phyloP scores from a whole-genome alignment of 306 rosid species.

The Glycine soja region DNA sequence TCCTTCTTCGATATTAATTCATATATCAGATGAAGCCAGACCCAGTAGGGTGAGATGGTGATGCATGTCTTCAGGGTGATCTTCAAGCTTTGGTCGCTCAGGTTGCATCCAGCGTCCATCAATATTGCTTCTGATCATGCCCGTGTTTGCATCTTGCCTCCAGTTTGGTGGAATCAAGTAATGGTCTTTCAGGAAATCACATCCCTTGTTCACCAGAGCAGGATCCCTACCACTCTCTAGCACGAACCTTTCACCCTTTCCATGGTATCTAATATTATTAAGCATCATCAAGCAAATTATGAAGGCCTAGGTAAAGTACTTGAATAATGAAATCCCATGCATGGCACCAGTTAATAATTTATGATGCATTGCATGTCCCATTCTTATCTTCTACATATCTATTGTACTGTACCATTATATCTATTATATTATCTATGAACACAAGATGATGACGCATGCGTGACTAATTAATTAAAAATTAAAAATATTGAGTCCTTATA shows the following conservation, averaged over 20 bases:
- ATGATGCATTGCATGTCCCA: not conserved
- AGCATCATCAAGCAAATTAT: too few relatives aligned
- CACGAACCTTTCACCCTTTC: slow-evolving; percentile 73
- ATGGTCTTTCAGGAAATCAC: slow-evolving; percentile 82
- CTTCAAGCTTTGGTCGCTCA: slow-evolving; percentile 69
- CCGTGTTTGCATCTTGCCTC: slow-evolving; percentile 88
- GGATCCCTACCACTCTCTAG: slow-evolving; percentile 85
- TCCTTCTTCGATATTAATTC: not conserved
- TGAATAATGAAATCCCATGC: not conserved
- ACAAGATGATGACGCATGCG: not conserved
- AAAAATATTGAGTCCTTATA: not conserved
- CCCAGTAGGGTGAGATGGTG: slow-evolving; percentile 62
- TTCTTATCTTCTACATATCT: too few relatives aligned
- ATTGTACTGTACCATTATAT: too few relatives aligned
- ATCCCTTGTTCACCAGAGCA: slow-evolving; percentile 79
- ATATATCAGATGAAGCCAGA: slow-evolving; percentile 43
- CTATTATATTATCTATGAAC: too few relatives aligned
- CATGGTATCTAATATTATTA: slow-evolving; percentile 63
- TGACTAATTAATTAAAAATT: not conserved
- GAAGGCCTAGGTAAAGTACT: not conserved
- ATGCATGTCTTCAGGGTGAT: slow-evolving; percentile 67
- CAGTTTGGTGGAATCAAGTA: slow-evolving; percentile 84
- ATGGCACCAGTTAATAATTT: not conserved
- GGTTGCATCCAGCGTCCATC: slow-evolving; percentile 90
- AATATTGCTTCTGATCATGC: slow-evolving; percentile 69